Base-by-base conservation (phyloP, 176 grass and related monocot species). In the Phragmites australis region DNA sequence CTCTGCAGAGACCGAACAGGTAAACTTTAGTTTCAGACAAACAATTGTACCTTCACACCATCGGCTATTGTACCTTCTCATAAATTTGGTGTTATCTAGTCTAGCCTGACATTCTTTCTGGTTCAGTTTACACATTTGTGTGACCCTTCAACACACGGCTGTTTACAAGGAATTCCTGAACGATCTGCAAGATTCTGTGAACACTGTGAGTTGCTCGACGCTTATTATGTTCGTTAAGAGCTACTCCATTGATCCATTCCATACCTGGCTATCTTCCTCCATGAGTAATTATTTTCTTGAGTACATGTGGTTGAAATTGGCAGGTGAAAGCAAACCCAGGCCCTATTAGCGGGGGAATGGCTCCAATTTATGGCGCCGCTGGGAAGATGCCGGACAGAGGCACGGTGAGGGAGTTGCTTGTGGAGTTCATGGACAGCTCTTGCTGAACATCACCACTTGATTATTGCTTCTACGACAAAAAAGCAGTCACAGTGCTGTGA, bases 321-420 rank as follows among this genome's bases (percentile, higher is more conserved):
- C 63, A 99, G 96, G 96, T 91, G 48, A 99, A 95, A 81, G 85
- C 89, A 56, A 99, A 95, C 43, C 92, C 96, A 57, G 96, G 96
- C 7, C 92, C 96, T 62, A 91, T 99, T 44, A 89, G 30, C 3
- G 90, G 96, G 18, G 96, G 96, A 9, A 72, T 77, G 61, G 96
- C 96, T 49, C 96, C 96, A 3, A 91, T 95, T 58, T 99, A 99
- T 18, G 96, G 96, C 13, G 90, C 92, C 0, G 96, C 92, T 9
- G 92, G 96, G 81, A 99, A 95, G 90, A 99, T 99, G 96, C 96
- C 96, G 0, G 96, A 99, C 84, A 86, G 96, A 86, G 96, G 92
- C 75, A 95, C 87, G 68, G 88, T 95, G n/a, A 79, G 78, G 56
- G 96, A 99, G 62, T 73, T 99, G 22, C 78, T 95, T n/a, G 86